Evolutionary conservation across 176 grass and related monocot species (phyloP), one percentile per base, ranked within the genome.

Genomic region (Cocos nucifera): DNA sequence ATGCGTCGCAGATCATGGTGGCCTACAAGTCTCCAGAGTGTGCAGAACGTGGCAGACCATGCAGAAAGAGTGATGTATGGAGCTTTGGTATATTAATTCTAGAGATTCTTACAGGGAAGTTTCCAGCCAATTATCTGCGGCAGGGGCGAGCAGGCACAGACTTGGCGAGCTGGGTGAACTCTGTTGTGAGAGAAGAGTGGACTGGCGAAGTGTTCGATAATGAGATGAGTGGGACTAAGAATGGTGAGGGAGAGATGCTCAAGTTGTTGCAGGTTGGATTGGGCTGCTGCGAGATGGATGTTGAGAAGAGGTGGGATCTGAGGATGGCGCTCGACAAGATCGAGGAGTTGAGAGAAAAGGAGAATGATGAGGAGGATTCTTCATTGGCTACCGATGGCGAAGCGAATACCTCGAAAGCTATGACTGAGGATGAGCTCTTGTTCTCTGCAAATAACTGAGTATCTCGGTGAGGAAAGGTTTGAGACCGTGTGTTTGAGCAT

Each of bases 1-100:
- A 82, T 53, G 92, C 87, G 21, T 56, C 84, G 18, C 78, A 82
- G 61, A 68, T 85, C 23, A 88, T 97, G 92, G 92, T 85, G 21
- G 87, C 81, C 22, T 97, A 80, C 87, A 97, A 97, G 72, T 85
- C 87, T 16, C 92, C 92, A 0, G 92, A 97, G 70, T 88, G 92
- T 62, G 60, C 50, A 29, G 27, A 53, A 19, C 57, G 56, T 3
- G 80, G 73, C 17, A 70, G 80, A 18, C 65, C 73, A 12, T 81
- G 78, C 9, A 77, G 55, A 49, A 97, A 91, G 74, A 97, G 87
- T 71, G 92, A 97, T 77, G 86, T 91, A 8, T 97, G 92, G 92
- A 97, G 87, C 79, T 73, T 91, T 4, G 92, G 92, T 21, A 91
- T 97, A 55, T 56, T 91, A 39, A 70, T 91, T 55, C 76, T 91